Evolutionary conservation across 1,139 yeast species (phyloP).

Genomic region (Petasospora fabianii): DNA sequence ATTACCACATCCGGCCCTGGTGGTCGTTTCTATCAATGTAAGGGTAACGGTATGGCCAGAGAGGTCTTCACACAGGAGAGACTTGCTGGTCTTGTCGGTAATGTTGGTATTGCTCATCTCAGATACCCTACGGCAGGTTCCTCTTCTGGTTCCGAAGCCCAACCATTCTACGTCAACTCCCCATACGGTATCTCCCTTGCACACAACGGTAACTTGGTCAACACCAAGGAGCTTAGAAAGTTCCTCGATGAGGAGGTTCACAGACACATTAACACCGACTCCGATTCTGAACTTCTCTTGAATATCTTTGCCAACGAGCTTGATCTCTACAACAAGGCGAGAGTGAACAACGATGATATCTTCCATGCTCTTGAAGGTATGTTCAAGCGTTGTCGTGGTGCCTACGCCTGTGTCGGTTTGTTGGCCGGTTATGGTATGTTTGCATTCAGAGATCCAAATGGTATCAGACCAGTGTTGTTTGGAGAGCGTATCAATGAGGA

Average conservation of each 20-base stretch:
- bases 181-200: constrained; percentile 90
- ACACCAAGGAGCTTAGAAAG: constrained; percentile 69
- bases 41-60: constrained; percentile 98
- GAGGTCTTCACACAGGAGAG: constrained; percentile 89
- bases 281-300: constrained; percentile 86
- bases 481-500: constrained; percentile 73
- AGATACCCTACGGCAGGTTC: constrained; percentile 99
- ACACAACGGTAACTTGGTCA: constrained; percentile 94
- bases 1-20: constrained; percentile 92
- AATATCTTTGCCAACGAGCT: constrained; percentile 90
- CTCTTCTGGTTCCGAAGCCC: constrained; percentile 94
- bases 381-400: constrained; percentile 80
- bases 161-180: constrained; percentile 95
- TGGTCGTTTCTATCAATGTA: constrained; percentile 94
- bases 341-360: constrained; percentile 88
- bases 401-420: constrained; percentile 93
- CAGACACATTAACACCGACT: constrained; percentile 95
- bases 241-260: constrained; percentile 92
- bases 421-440: constrained; percentile 93
- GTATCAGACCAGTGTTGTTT: constrained; percentile 83
- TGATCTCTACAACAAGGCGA: constrained; percentile 85
- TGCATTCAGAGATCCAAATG: constrained; percentile 97
- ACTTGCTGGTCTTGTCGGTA: constrained; percentile 78
- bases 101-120: constrained; percentile 92
- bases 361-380: constrained; percentile 84